Conservation (phyloP, 2,329 filamentous ascomycete genomes). For the Cladophialophora chaetospira region DNA sequence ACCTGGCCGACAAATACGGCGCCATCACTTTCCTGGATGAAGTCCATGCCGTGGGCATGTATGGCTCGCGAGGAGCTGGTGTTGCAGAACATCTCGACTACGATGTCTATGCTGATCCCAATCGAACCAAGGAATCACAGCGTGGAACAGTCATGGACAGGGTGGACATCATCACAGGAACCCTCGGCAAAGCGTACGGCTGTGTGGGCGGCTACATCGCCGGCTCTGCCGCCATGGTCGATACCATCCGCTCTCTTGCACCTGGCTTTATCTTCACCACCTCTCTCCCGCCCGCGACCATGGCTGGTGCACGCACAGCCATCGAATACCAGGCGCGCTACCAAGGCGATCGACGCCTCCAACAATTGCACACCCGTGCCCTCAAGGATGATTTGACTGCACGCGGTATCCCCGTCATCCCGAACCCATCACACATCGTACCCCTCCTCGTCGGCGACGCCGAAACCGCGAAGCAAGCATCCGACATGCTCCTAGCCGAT, state of each 20-base stretch:
- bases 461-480: conserved; percentile 86
- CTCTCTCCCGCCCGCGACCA: conserved; percentile 89
- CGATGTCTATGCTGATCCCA: conserved; percentile 76
- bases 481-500: conserved; percentile 85
- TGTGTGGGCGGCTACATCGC: conserved; percentile 98
- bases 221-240: conserved; percentile 80
- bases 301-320: conserved; percentile 88
- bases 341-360: conserved; percentile 82
- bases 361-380: conserved; percentile 93
- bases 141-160: conserved; percentile 90
- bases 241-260: conserved; percentile 89
- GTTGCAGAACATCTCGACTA: conserved; percentile 97
- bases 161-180: conserved; percentile 96
- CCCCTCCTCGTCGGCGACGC: conserved; percentile 93
- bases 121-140: conserved; percentile 51
- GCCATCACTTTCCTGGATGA: conserved; percentile 97
- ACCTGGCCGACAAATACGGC: conserved; percentile 95
- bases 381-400: conserved; percentile 81
- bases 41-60: conserved; percentile 99
- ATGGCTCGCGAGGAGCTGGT: conserved; percentile 90
- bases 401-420: conserved; percentile 91
- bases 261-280: conserved; percentile 99
- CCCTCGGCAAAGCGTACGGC: conserved; percentile 95
- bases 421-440: conserved; percentile 95
- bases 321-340: conserved; percentile 92